Percentiles rank a stretch among this genome's conserved stretches.
These are phyloP conservation scores for Bidens hawaiensis DNA, from an alignment of 140 eudicot species.

Conservation along the genomic window DNA sequence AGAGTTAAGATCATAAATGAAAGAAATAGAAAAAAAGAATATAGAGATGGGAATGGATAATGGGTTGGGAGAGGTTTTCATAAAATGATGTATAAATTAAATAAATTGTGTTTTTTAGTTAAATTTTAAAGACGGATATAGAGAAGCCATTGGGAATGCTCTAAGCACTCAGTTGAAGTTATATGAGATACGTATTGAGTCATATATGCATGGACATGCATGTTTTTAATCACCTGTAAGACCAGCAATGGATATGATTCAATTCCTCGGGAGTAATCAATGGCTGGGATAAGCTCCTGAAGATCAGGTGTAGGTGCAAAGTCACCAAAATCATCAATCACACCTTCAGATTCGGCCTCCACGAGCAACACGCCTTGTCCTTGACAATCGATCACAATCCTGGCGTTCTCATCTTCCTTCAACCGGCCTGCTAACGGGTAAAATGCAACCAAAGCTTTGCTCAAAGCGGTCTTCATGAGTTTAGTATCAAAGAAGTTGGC, in stretches of 20 bases:
- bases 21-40: too few species aligned
- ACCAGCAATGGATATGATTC: slow-evolving; percentile 50
- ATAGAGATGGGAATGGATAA: too few species aligned
- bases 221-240: slow-evolving; percentile 45
- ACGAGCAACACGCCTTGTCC: slow-evolving; percentile 73
- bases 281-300: slow-evolving; percentile 54
- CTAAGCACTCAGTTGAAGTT: too few species aligned
- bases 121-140: too few species aligned
- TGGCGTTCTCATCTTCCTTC: slow-evolving; percentile 51
- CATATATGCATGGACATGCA: not conserved
- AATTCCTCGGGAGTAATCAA: slow-evolving; percentile 65
- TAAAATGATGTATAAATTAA: too few species aligned
- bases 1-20: too few species aligned
- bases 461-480: slow-evolving; percentile 47
- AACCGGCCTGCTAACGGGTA: slow-evolving; percentile 78
- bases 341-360: slow-evolving; percentile 60
- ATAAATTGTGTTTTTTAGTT: too few species aligned
- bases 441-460: slow-evolving; percentile 56
- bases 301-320: slow-evolving; percentile 68
- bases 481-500: slow-evolving; percentile 48
- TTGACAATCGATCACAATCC: slow-evolving; percentile 75
- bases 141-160: too few species aligned
- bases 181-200: not conserved
- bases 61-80: too few species aligned
- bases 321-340: slow-evolving; percentile 65